Evolutionary conservation across 108 stramenopile genomes (phyloP).

Genomic region (Cyclotella baltica): DNA sequence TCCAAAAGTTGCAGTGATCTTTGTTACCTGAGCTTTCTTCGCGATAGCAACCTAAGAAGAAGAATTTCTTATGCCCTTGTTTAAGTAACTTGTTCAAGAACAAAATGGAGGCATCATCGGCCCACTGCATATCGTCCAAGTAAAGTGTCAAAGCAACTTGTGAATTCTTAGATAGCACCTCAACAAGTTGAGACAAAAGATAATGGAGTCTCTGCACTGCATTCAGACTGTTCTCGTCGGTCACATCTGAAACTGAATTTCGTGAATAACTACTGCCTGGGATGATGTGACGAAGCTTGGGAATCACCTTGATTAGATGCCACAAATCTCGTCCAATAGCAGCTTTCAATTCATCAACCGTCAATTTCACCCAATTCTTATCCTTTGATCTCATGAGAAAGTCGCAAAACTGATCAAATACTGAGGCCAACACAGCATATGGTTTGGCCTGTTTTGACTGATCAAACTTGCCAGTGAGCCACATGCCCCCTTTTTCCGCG

Average conservation of each 20-base stretch:
- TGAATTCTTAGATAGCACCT: slow-evolving; percentile 16
- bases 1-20: neutral
- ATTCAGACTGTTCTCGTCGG: neutral
- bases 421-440: slow-evolving; percentile 11
- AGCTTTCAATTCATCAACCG: neutral
- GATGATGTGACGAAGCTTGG: slow-evolving; percentile 17
- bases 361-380: neutral
- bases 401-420: slow-evolving; percentile 28
- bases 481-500: slow-evolving; percentile 12
- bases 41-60: slow-evolving; percentile 26
- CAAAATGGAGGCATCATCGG: slow-evolving; percentile 18
- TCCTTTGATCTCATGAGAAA: neutral
- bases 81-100: slow-evolving; percentile 15
- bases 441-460: slow-evolving; percentile 15
- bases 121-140: slow-evolving; percentile 44
- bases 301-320: slow-evolving; percentile 7
- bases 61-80: neutral
- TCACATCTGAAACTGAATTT: neutral
- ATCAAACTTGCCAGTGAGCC: slow-evolving; percentile 32
- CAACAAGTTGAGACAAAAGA: slow-evolving; percentile 21
- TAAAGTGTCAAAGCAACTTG: slow-evolving; percentile 9
- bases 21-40: slow-evolving; percentile 33
- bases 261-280: neutral
- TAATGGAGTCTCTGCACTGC: slow-evolving; percentile 25
- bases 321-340: slow-evolving; percentile 14